Percentiles rank a stretch among this genome's conserved stretches.
These are phyloP conservation scores for Tylopilus plumbeoviolaceoides DNA, from an alignment of 768 basidiomycete genomes.

Conservation along the genomic window DNA sequence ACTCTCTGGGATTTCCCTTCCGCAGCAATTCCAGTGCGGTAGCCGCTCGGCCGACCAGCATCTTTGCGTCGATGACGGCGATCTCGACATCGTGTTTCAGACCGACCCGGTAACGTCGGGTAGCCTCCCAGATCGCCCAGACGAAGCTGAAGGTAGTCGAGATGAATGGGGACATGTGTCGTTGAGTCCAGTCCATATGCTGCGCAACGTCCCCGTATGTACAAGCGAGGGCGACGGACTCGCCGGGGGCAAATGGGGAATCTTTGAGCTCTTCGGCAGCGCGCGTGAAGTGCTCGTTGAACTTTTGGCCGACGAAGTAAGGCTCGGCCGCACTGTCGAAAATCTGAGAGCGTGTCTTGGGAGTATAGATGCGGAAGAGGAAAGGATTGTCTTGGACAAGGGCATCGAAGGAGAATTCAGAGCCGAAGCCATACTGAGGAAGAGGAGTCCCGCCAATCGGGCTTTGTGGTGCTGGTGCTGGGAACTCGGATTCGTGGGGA, in stretches of 20 bases:
- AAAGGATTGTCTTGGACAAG: conserved; percentile 65
- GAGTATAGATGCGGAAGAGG: conserved; percentile 78
- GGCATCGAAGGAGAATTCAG: conserved; percentile 56
- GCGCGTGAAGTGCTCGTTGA: conserved; percentile 41
- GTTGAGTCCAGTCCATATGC: conserved; percentile 79
- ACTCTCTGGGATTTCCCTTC: conserved; percentile 53
- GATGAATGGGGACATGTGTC: conserved; percentile 62
- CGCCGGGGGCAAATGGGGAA: conserved; percentile 30
- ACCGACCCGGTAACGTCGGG: conserved; percentile 65
- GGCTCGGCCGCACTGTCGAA: conserved; percentile 49
- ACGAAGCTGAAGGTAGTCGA: conserved; percentile 78
- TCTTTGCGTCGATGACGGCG: conserved; percentile 69
- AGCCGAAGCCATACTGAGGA: conserved; percentile 72
- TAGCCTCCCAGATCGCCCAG: conserved; percentile 82
- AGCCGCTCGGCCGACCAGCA: conserved; percentile 51
- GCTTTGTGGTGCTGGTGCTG: conserved; percentile 17
- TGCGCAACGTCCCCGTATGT: conserved; percentile 61
- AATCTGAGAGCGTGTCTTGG: conserved; percentile 54
- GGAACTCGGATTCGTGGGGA: conserved; percentile 6
- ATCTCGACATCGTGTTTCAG: conserved; percentile 77
- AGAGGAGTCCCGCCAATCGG: conserved; percentile 32
- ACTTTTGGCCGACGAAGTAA: conserved; percentile 67
- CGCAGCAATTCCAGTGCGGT: conserved; percentile 64
- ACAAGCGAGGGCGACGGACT: conserved; percentile 24
- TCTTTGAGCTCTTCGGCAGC: conserved; percentile 36